phyloP scores from a whole-genome alignment of 257 asterid species.

The Solanum stenotomum region DNA sequence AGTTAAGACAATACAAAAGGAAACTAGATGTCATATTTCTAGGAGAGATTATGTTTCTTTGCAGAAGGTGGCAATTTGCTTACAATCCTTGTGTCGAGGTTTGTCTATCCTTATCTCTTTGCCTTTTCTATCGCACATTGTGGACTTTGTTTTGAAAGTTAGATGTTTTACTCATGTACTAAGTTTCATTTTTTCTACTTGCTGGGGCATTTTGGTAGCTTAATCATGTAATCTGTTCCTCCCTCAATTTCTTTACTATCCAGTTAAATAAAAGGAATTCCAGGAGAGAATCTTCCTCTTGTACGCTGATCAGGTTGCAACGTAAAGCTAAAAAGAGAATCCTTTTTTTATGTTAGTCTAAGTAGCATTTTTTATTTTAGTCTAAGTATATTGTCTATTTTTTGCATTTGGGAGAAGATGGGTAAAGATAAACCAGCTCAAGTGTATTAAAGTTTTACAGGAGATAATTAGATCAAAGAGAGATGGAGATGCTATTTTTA shows the following conservation, averaged over 20 bases:
- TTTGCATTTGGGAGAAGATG: neutral
- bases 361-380: neutral
- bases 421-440: neutral
- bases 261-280: neutral
- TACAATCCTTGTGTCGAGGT: conserved; percentile 91
- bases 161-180: neutral
- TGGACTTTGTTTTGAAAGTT: neutral
- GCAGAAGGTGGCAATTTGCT: conserved; percentile 59
- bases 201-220: neutral
- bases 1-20: conserved; percentile 80
- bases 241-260: neutral
- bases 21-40: conserved; percentile 61
- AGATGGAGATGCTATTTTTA: neutral
- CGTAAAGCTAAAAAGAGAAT: neutral
- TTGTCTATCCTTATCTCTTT: conserved; percentile 3
- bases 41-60: conserved; percentile 64
- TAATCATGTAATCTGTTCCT: neutral
- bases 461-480: neutral
- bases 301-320: neutral
- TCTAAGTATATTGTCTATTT: neutral
- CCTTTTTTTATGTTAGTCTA: neutral
- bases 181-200: neutral
- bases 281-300: neutral
- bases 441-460: neutral
- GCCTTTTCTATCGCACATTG: neutral